Base-by-base conservation (phyloP, 441 rosid genomes). In the Brassica hybrid region DNA sequence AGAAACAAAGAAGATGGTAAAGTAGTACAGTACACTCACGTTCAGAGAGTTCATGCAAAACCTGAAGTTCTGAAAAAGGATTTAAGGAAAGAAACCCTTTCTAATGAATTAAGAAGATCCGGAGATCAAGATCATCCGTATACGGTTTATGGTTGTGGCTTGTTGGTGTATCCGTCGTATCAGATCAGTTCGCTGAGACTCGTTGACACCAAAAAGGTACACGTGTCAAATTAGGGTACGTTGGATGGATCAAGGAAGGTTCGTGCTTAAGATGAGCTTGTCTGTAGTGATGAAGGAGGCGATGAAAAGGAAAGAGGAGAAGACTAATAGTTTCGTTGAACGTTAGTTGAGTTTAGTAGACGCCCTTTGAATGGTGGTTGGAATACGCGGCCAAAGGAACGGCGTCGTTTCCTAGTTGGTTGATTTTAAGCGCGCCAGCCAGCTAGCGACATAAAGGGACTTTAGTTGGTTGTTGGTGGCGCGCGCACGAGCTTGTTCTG, bases 221-320 rank as follows among this genome's bases (percentile, higher is more conserved):
- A 78, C 81, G 81, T 72, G 77, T 68, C 77, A 71, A 4, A 7
- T 7, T 56, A 60, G n/a, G 77, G 69, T 36, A 50, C 59, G 70
- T 67, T 61, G 70, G 74, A 72, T 72, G 73, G 34, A 78, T 67
- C 73, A 73, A 73, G 81, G 77, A 73, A 73, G 81, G 77, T 73
- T 65, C 65, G 70, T 73, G 30, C 32, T 11, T 62, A 0, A 48
- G 76, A 72, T 27, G 34, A 72, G 69, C 61, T 66, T 66, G 77
- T 59, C 45, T 66, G 61, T 72, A 73, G 58, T 60, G 73, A 17
- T 23, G 77, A 73, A 78, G 73, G 67, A 61, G 77, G 25, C 13
- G 5, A 78, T 43, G 76, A 66, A 77, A 72, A 65, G 11, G 76
- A 72, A 34, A 63, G 67, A 38, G 61, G 67, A 63, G 21, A 43